Evolutionary conservation across 2,329 filamentous ascomycete species (phyloP), one percentile per base, ranked within the genome.

Genomic region (Aspergillus hiratsukae): DNA sequence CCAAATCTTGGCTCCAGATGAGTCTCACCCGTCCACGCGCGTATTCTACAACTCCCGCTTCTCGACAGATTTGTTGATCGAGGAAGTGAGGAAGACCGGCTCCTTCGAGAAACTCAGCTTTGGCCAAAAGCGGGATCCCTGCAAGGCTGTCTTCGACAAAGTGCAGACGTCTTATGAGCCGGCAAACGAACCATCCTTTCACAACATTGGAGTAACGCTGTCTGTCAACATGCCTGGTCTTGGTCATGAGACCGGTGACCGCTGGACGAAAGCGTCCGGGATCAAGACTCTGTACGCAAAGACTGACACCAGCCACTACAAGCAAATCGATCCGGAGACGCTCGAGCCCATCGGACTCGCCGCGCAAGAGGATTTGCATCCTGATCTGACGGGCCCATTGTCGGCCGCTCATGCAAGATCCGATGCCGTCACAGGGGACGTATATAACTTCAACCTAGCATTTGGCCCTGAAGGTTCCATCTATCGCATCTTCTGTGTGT

Each of bases 361-460:
- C 0, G 70, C 71, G 0, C 89, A 93, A 66, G 66, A 67, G 1
- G 68, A 66, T 2, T 77, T 95, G 14, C 87, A 95, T 68, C 86
- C 88, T 0, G 79, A 83, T 0, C 79, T 95, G 11, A 83, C 77
- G 11, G 90, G 90, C 0, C 82, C 81, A 0, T 68, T 89, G 14
- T 87, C 87, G 1, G 87, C 83, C 41, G 83, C 90, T 0, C 91
- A 95, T 69, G 84, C 87, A 0, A 85, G 87, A 54, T 81, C 83
- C 0, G 89, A 94, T 68, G 88, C 87, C 0, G 71, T 74, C 0
- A 91, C 86, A 0, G 90, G 90, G 6, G 89, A 94, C 60, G 68
- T 89, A 6, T 93, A 84, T 79, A 95, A 94, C 73, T 93, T 84
- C 75, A 95, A 95, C 66, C 81, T 92, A n/a, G 80, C 85, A 0